These are phyloP conservation scores for Clarireedia hainanense DNA, from an alignment of 2,329 filamentous ascomycete species.

Conservation along the genomic window DNA sequence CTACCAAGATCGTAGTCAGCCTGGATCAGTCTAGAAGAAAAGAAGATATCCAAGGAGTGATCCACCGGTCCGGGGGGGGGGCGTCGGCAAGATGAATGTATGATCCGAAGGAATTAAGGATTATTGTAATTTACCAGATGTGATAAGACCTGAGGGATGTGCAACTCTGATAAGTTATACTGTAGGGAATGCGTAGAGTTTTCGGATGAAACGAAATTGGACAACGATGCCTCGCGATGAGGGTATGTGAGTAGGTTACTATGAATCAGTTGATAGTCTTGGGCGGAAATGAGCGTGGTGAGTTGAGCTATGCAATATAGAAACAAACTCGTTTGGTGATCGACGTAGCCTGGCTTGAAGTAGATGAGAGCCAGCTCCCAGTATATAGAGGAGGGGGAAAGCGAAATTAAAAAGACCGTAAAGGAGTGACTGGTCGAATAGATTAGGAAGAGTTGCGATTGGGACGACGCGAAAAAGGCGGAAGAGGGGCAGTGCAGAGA, in stretches of 20 bases:
- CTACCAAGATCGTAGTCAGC: slow-evolving; percentile 29
- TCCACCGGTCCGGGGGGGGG: slow-evolving; percentile 18
- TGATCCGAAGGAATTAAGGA: slow-evolving; percentile 12
- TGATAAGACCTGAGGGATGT: slow-evolving; percentile 26
- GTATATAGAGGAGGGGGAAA: slow-evolving; percentile 39
- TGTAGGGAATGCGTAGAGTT: slow-evolving; percentile 34
- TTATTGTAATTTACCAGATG: slow-evolving; percentile 25
- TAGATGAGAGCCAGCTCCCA: slow-evolving; percentile 50
- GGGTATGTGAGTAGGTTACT: slow-evolving; percentile 31
- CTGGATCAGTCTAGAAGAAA: slow-evolving; percentile 17
- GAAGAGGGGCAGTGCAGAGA: slow-evolving; percentile 42
- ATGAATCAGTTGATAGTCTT: slow-evolving; percentile 23
- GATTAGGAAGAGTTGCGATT: slow-evolving; percentile 34
- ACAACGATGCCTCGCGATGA: slow-evolving; percentile 34
- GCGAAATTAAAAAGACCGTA: slow-evolving; percentile 35
- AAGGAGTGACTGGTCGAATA: slow-evolving; percentile 45
- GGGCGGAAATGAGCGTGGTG: slow-evolving; percentile 33
- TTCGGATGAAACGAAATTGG: slow-evolving; percentile 30
- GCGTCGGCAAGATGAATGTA: slow-evolving; percentile 4
- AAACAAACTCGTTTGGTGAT: slow-evolving; percentile 37
- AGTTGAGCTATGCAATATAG: slow-evolving; percentile 34
- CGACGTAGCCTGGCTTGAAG: slow-evolving; percentile 32
- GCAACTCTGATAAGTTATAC: slow-evolving; percentile 32
- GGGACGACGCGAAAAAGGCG: slow-evolving; percentile 38
- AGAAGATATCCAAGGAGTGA: slow-evolving; percentile 11